These are phyloP conservation scores for Chamaecrista fasciculata DNA, from an alignment of 306 rosid genomes.

Conservation along the genomic window DNA sequence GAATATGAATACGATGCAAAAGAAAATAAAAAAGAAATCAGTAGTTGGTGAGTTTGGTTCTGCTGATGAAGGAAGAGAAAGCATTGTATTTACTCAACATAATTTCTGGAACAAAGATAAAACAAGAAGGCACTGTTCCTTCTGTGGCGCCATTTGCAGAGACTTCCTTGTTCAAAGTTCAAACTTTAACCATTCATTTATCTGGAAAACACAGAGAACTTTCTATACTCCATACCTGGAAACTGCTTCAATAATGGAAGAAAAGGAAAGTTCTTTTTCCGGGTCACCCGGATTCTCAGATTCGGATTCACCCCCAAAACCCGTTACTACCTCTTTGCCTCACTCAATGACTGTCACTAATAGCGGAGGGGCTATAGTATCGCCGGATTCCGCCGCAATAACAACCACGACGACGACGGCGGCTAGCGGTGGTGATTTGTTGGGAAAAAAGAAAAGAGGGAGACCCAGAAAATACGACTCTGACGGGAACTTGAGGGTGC, in stretches of 20 bases:
- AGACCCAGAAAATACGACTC: slow-evolving; percentile 64
- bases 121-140: slow-evolving; percentile 4
- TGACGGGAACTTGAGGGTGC: slow-evolving; percentile 45
- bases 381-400: not conserved
- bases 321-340: slow-evolving; percentile 21
- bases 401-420: not conserved
- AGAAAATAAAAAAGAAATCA: too few relatives aligned
- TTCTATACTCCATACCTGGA: too few relatives aligned
- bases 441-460: slow-evolving; percentile 61
- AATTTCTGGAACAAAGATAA: slow-evolving; percentile 22
- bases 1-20: too few relatives aligned
- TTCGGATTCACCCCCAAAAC: slow-evolving; percentile 37
- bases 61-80: too few relatives aligned
- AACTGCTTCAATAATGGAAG: slow-evolving; percentile 41
- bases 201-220: not conserved
- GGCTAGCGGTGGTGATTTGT: slow-evolving; percentile 14
- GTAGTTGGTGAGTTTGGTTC: slow-evolving; percentile 28
- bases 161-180: slow-evolving; percentile 37
- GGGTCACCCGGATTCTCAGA: slow-evolving; percentile 43
- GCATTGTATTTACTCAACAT: not conserved
- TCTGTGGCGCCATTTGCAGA: slow-evolving; percentile 65
- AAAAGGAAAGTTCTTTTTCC: slow-evolving; percentile 41
- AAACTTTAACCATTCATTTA: not conserved
- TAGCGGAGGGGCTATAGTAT: not conserved
- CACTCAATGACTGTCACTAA: slow-evolving; percentile 7